Base-by-base conservation (phyloP, 2,329 filamentous ascomycete genomes). In the Aspergillus fijiensis region DNA sequence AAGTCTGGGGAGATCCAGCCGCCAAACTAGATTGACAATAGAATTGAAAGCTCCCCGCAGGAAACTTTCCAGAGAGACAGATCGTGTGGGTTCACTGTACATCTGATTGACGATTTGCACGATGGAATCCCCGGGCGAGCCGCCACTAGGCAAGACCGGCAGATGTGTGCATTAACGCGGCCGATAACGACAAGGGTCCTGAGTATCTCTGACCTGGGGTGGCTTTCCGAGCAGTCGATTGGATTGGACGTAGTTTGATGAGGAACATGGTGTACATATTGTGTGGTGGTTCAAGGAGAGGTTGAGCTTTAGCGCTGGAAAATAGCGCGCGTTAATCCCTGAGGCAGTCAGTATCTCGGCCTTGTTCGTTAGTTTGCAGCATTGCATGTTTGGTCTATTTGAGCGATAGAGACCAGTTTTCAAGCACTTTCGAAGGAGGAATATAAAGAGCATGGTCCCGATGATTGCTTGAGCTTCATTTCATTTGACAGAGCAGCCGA, bases 91-190 rank as follows among this genome's bases (percentile, higher is more conserved):
- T 47, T 23, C 47, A 29, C 21, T 27, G 47, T 31, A 19, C 51
- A 31, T 49, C 33, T 25, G 47, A 48, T 49, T 59, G 60, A 33
- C 31, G 55, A 45, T 25, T 51, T 52, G 33, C 51, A 39, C 25
- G 51, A 49, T 31, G 31, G 51, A 60, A 54, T 50, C 54, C 48
- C 27, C 55, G 60, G 52, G 58, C 62, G 62, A 63, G 59, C 62
- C 62, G 65, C 65, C 63, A 58, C 47, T 50, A 59, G 58, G 50
- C 62, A 16, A 33, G 49, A 48, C 23, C 48, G 58, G 60, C 55
- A 52, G 57, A 60, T 53, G 60, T 57, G 58, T 61, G 67, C 65
- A 60, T 63, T 59, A 64, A 63, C 53, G 50, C 55, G 56, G 54
- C 53, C 57, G 60, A 58, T 7, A 68, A 67, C 60, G 63, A 64